phyloP scores from a whole-genome alignment of 2,329 filamentous ascomycete species.

The Thermothelomyces thermophilus region DNA sequence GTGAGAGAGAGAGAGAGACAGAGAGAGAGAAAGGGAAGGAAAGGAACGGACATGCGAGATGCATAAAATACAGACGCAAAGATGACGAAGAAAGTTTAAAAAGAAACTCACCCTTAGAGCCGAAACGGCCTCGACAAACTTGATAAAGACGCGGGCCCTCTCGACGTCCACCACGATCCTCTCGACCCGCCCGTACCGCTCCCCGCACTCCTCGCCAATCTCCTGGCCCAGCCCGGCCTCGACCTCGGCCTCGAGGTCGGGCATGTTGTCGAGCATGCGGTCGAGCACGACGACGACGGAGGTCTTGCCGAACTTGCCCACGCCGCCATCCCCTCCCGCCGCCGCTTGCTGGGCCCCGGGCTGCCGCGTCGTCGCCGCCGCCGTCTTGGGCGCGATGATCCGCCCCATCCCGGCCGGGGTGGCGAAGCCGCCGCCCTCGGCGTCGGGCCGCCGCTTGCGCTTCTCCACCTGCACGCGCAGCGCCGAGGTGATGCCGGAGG shows the following conservation, averaged over 20 bases:
- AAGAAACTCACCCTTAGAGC: constrained; percentile 64
- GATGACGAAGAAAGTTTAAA: background rate
- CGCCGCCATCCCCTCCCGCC: constrained; percentile 13
- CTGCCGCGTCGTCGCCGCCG: too few relatives aligned
- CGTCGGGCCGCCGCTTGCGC: constrained; percentile 69
- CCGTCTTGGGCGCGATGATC: constrained; percentile 71
- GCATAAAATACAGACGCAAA: too few relatives aligned
- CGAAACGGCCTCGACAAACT: constrained; percentile 80
- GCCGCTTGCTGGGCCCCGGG: too few relatives aligned
- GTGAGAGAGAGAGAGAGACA: background rate
- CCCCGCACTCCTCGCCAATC: constrained; percentile 87
- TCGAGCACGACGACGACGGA: constrained; percentile 75
- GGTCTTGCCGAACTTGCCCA: constrained; percentile 56
- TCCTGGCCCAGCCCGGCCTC: constrained; percentile 75
- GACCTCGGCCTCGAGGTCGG: constrained; percentile 69
- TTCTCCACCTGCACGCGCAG: constrained; percentile 81
- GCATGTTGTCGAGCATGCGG: constrained; percentile 81
- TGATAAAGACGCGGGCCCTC: constrained; percentile 73
- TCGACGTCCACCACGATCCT: constrained; percentile 66
- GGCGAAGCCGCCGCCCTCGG: constrained; percentile 71
- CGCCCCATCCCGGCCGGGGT: constrained; percentile 61
- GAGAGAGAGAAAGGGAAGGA: background rate
- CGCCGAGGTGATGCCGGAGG: constrained; percentile 77
- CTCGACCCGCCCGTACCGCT: constrained; percentile 82
- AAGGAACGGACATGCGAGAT: too few relatives aligned